phyloP scores from a whole-genome alignment of 352 stramenopile species.

The Aphanomyces invadans region DNA sequence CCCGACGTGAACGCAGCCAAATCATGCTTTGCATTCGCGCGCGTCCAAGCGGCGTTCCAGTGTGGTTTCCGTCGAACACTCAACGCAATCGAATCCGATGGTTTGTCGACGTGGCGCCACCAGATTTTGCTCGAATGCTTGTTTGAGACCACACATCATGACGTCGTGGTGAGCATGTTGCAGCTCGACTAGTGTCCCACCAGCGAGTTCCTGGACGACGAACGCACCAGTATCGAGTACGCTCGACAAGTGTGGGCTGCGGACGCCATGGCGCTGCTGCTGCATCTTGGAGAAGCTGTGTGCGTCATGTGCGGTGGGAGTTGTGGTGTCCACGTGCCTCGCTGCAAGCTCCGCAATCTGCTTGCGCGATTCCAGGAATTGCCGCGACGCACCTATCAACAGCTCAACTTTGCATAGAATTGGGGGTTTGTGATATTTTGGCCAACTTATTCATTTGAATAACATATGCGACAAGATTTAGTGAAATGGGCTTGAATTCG shows the following conservation, averaged over 20 bases:
- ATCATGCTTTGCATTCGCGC: neutral
- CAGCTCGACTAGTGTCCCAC: neutral
- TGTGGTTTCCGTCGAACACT: neutral
- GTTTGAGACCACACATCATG: neutral
- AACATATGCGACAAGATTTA: too few relatives aligned
- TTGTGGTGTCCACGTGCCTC: neutral
- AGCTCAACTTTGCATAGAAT: neutral
- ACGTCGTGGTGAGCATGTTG: neutral
- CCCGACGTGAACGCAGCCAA: conserved; percentile 8
- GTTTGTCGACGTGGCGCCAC: neutral
- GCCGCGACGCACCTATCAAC: neutral
- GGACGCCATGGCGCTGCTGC: neutral
- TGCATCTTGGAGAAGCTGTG: neutral
- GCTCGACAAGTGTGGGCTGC: neutral
- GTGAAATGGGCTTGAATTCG: too few relatives aligned
- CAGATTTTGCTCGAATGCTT: neutral
- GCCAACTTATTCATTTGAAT: too few relatives aligned
- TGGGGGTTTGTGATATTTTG: too few relatives aligned
- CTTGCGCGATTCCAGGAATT: neutral
- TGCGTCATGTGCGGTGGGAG: neutral
- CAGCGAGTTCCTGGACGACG: neutral
- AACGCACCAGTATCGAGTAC: neutral
- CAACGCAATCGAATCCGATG: neutral
- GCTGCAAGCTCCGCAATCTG: neutral
- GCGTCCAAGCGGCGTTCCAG: neutral